Conservation (phyloP, 2,329 filamentous ascomycete genomes). For the Alternaria gaisen region DNA sequence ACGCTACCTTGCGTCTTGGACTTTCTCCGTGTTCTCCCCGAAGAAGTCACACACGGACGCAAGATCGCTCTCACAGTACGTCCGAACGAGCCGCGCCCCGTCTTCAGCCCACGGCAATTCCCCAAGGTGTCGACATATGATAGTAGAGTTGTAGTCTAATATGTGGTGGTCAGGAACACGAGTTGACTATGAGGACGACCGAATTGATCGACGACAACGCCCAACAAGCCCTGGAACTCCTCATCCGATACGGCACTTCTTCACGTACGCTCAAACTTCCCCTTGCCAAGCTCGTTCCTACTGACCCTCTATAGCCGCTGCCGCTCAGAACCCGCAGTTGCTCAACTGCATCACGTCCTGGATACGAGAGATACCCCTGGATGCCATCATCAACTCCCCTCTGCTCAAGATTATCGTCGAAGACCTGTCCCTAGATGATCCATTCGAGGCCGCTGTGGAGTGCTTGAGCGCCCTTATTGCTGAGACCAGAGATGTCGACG, state of each 20-base stretch:
- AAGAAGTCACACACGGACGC: conserved; percentile 98
- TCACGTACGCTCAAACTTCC: conserved; percentile 71
- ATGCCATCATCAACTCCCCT: conserved; percentile 83
- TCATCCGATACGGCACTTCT: conserved; percentile 91
- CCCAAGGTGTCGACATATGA: conserved; percentile 45
- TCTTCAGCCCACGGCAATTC: conserved; percentile 50
- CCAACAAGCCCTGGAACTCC: conserved; percentile 81
- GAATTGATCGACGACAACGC: conserved; percentile 93
- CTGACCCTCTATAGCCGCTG: conserved; percentile 61
- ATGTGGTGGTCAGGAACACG: conserved; percentile 79
- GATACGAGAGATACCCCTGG: conserved; percentile 89
- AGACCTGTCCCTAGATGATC: conserved; percentile 76
- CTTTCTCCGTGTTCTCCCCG: conserved; percentile 94
- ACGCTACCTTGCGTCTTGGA: conserved; percentile 90
- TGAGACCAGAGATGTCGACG: conserved; percentile 93
- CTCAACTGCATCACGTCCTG: conserved; percentile 97
- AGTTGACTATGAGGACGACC: conserved; percentile 82
- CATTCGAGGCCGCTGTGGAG: conserved; percentile 88
- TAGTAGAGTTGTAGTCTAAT: conserved; percentile 55
- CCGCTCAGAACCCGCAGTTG: conserved; percentile 85
- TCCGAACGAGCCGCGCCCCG: conserved; percentile 64
- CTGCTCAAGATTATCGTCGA: conserved; percentile 82
- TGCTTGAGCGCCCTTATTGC: conserved; percentile 90
- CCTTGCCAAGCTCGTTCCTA: neutral
- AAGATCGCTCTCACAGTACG: conserved; percentile 99